Conservation (phyloP, 805 yeast species). For the Candida oleophila region DNA sequence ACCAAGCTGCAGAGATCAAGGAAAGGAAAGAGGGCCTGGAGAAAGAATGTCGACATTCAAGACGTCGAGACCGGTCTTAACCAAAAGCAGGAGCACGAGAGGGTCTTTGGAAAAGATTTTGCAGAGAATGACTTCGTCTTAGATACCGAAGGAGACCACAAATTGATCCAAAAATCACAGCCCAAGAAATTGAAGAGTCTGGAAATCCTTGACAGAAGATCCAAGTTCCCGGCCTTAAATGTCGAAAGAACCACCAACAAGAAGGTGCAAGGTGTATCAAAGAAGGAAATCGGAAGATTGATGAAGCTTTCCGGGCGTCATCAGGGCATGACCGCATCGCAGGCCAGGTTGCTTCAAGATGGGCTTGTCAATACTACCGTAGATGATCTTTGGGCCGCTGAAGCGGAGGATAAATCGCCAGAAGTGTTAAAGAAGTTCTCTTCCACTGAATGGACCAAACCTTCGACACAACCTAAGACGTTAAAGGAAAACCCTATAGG, state of each 20-base stretch:
- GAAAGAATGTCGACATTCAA: slow-evolving; percentile 84
- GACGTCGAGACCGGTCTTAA: slow-evolving; percentile 75
- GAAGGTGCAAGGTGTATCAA: slow-evolving; percentile 58
- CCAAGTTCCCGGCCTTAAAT: slow-evolving; percentile 70
- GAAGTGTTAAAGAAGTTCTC: slow-evolving; percentile 15
- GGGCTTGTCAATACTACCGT: slow-evolving; percentile 56
- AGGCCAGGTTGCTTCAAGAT: slow-evolving; percentile 58
- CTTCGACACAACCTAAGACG: slow-evolving; percentile 56
- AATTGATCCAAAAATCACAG: slow-evolving; percentile 25
- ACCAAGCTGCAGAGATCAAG: slow-evolving; percentile 73
- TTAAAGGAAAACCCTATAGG: slow-evolving; percentile 50
- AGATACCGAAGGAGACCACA: slow-evolving; percentile 36
- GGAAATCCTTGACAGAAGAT: slow-evolving; percentile 69
- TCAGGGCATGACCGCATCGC: slow-evolving; percentile 50
- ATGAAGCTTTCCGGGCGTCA: slow-evolving; percentile 77
- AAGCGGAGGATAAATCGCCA: slow-evolving; percentile 16
- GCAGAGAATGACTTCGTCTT: slow-evolving; percentile 56
- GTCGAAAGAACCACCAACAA: slow-evolving; percentile 37
- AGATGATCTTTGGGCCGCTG: slow-evolving; percentile 70
- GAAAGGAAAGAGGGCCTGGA: slow-evolving; percentile 91
- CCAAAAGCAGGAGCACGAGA: slow-evolving; percentile 60
- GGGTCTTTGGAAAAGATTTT: slow-evolving; percentile 48
- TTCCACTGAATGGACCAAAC: slow-evolving; percentile 35
- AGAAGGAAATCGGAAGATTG: slow-evolving; percentile 60
- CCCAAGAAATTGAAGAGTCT: slow-evolving; percentile 52